phyloP scores from a whole-genome alignment of 1,284 basidiomycete genomes.

The Cryptococcus sp. region DNA sequence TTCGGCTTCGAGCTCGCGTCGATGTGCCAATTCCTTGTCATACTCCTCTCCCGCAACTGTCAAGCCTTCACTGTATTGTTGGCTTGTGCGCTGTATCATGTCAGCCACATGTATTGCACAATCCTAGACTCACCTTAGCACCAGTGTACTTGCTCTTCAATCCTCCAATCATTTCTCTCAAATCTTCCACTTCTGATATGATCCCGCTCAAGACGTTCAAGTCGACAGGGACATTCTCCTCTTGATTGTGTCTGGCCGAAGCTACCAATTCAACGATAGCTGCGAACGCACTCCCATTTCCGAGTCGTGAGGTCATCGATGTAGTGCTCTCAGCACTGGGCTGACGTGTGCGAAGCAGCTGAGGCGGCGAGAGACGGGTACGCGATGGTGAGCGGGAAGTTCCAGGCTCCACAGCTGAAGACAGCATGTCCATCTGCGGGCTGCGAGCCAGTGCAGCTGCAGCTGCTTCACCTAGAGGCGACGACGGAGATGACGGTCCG shows the following conservation, averaged over 20 bases:
- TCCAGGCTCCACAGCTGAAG: constrained; percentile 17
- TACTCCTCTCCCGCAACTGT: constrained; percentile 91
- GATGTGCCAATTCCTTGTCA: constrained; percentile 80
- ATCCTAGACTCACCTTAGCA: constrained; percentile 68
- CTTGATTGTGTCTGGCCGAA: constrained; percentile 65
- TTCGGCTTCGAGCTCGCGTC: constrained; percentile 88
- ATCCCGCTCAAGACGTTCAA: constrained; percentile 72
- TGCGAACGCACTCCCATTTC: constrained; percentile 33
- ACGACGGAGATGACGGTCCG: constrained; percentile 12
- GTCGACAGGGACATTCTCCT: constrained; percentile 71
- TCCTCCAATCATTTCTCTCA: constrained; percentile 64
- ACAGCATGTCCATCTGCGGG: constrained; percentile 26
- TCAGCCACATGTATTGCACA: neutral
- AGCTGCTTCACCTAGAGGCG: constrained; percentile 1
- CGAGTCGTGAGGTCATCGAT: constrained; percentile 34
- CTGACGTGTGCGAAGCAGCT: constrained; percentile 42
- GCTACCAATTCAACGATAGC: constrained; percentile 56
- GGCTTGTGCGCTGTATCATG: constrained; percentile 69
- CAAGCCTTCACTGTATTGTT: constrained; percentile 87
- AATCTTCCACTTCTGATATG: constrained; percentile 67
- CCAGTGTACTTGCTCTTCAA: constrained; percentile 79
- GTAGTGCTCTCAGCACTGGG: constrained; percentile 40
- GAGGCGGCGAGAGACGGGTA: constrained; percentile 31
- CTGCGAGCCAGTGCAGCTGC: constrained; percentile 24
- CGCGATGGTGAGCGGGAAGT: constrained; percentile 24